These are phyloP conservation scores for Penicillium turbatum DNA, from an alignment of 495 filamentous ascomycete species.

Conservation along the genomic window DNA sequence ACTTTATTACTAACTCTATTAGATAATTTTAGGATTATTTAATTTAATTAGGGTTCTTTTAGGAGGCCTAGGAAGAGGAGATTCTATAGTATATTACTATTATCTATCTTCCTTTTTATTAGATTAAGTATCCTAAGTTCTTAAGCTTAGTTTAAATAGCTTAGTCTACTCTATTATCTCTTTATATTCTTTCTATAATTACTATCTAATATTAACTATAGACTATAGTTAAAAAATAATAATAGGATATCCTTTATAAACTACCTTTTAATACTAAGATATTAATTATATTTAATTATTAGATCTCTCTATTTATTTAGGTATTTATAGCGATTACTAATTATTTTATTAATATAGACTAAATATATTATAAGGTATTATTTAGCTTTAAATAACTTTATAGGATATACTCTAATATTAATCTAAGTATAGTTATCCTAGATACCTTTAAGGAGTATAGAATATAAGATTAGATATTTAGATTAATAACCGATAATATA, in stretches of 20 bases:
- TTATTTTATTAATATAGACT: slow-evolving; percentile 22
- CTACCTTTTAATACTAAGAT: slow-evolving; percentile 8
- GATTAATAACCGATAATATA: slow-evolving; percentile 20
- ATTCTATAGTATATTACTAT: neutral
- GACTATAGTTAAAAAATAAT: neutral
- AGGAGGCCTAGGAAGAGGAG: neutral
- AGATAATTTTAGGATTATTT: too few relatives aligned
- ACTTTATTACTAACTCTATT: too few relatives aligned
- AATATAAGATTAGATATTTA: slow-evolving; percentile 10
- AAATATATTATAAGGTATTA: slow-evolving; percentile 19
- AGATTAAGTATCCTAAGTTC: neutral
- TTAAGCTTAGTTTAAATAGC: neutral
- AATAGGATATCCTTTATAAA: neutral
- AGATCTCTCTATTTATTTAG: slow-evolving; percentile 6
- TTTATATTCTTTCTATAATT: too few relatives aligned
- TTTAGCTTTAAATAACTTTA: slow-evolving; percentile 21
- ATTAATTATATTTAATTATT: slow-evolving; percentile 16
- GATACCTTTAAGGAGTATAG: slow-evolving; percentile 10
- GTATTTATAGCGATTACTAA: slow-evolving; percentile 23
- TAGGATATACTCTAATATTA: slow-evolving; percentile 3
- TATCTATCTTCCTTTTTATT: neutral
- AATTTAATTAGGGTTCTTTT: too few relatives aligned
- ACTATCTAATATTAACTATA: neutral
- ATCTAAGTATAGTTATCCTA: slow-evolving; percentile 14
- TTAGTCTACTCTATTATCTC: neutral